phyloP scores from a whole-genome alignment of 2,329 filamentous ascomycete genomes.

The Tolypocladium pustulatum region DNA sequence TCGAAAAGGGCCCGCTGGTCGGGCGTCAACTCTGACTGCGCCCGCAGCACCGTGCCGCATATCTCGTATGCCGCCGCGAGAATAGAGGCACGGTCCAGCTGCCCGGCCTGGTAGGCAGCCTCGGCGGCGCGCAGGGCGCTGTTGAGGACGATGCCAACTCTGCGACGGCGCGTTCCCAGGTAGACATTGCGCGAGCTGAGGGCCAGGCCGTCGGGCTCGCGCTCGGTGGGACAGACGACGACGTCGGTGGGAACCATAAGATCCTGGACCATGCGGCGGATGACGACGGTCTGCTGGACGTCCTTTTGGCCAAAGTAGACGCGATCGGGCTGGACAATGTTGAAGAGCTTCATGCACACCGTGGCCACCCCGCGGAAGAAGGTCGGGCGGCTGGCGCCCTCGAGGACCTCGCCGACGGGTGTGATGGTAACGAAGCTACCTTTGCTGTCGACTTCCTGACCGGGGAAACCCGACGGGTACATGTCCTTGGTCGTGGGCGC shows the following conservation, averaged over 20 bases:
- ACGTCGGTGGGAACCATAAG: conserved; percentile 72
- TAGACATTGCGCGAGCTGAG: conserved; percentile 93
- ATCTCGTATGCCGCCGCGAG: conserved; percentile 59
- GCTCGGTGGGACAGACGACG: conserved; percentile 60
- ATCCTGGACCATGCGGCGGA: conserved; percentile 77
- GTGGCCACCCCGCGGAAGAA: conserved; percentile 97
- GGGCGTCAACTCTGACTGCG: conserved; percentile 51
- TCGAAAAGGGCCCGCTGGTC: conserved; percentile 61
- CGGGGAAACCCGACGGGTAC: conserved; percentile 74
- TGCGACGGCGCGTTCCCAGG: conserved; percentile 64
- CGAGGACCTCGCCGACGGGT: conserved; percentile 68
- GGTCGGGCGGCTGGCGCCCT: conserved; percentile 77
- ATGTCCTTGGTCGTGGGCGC: conserved; percentile 73
- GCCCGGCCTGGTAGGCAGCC: conserved; percentile 45
- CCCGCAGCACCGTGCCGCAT: conserved; percentile 38
- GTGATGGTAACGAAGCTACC: conserved; percentile 91
- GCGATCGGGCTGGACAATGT: conserved; percentile 47
- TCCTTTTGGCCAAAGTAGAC: conserved; percentile 97
- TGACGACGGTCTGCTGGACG: conserved; percentile 87
- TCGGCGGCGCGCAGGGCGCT: conserved; percentile 63
- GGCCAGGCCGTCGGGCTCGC: conserved; percentile 75
- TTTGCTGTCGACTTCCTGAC: conserved; percentile 60
- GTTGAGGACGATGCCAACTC: conserved; percentile 61
- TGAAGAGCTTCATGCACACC: conserved; percentile 73
- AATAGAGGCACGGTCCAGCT: conserved; percentile 51